Evolutionary conservation across 1,284 basidiomycete genomes (phyloP).

Genomic region (Naganishia liquefaciens): DNA sequence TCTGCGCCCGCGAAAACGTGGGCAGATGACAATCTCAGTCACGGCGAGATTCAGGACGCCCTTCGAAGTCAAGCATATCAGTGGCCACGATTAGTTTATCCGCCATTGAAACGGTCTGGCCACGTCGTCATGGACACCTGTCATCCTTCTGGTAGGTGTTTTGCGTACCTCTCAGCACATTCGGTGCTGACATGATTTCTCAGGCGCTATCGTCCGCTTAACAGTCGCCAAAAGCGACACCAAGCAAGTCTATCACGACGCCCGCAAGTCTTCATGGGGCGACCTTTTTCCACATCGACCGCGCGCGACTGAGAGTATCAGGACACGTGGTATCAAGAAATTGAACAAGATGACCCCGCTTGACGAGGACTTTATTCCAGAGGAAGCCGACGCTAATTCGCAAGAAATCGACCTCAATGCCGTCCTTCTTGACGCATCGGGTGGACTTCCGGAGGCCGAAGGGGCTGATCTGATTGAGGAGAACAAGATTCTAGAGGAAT

Average conservation of each 20-base stretch:
- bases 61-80: slow-evolving; percentile 60
- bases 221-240: slow-evolving; percentile 90
- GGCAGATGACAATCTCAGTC: slow-evolving; percentile 26
- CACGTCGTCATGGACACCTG: slow-evolving; percentile 93
- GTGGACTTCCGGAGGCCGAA: background rate
- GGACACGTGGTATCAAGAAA: slow-evolving; percentile 52
- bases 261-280: slow-evolving; percentile 89
- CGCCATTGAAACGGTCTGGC: slow-evolving; percentile 87
- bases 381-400: background rate
- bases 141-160: slow-evolving; percentile 67
- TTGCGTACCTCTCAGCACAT: background rate
- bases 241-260: slow-evolving; percentile 92
- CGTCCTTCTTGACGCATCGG: background rate
- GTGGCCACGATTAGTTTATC: slow-evolving; percentile 89
- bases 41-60: slow-evolving; percentile 33
- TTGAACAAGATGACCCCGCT: slow-evolving; percentile 38
- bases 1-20: background rate
- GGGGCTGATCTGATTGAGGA: background rate
- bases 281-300: slow-evolving; percentile 89
- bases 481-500: slow-evolving; percentile 10
- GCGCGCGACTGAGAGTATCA: slow-evolving; percentile 69
- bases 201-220: slow-evolving; percentile 85
- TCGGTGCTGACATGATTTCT: slow-evolving; percentile 12
- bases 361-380: slow-evolving; percentile 20
- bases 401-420: slow-evolving; percentile 28